phyloP scores from a whole-genome alignment of 2,329 filamentous ascomycete genomes.

The Zasmidium angulare region DNA sequence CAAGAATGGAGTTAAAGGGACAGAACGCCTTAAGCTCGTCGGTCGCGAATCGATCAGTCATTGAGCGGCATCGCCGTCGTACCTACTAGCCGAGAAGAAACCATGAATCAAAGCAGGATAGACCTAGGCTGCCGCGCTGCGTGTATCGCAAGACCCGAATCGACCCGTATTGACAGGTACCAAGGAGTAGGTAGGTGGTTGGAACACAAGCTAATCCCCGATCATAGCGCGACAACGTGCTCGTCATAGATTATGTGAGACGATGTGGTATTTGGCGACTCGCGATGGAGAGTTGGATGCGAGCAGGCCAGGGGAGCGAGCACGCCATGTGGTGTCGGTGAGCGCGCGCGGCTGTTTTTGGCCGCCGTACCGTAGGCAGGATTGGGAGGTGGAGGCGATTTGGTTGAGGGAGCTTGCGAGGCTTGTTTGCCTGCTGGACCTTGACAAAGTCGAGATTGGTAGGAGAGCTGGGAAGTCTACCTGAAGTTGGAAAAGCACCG shows the following conservation, averaged over 20 bases:
- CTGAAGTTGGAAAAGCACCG: background rate
- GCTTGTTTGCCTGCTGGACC: background rate
- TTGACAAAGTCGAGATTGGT: background rate
- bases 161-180: background rate
- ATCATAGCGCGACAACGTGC: conserved; percentile 14
- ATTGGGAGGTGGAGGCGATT: background rate
- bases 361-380: background rate
- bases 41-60: no score
- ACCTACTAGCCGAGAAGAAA: no score
- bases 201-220: conserved; percentile 4
- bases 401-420: conserved; percentile 1
- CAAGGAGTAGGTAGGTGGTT: background rate
- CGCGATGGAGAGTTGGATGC: no score
- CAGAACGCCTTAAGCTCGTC: no score
- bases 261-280: no score
- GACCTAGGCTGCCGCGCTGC: background rate
- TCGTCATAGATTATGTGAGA: conserved; percentile 20
- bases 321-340: background rate
- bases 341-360: no score
- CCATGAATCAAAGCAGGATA: no score
- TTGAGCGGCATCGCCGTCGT: no score
- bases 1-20: no score
- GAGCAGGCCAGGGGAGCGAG: background rate
- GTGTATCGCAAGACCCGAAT: background rate
- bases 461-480: background rate